A percentile compares a stretch with the other conserved stretches of the same genome.
Conservation (phyloP, 23 red algal genomes). For the Gracilaria domingensis region DNA sequence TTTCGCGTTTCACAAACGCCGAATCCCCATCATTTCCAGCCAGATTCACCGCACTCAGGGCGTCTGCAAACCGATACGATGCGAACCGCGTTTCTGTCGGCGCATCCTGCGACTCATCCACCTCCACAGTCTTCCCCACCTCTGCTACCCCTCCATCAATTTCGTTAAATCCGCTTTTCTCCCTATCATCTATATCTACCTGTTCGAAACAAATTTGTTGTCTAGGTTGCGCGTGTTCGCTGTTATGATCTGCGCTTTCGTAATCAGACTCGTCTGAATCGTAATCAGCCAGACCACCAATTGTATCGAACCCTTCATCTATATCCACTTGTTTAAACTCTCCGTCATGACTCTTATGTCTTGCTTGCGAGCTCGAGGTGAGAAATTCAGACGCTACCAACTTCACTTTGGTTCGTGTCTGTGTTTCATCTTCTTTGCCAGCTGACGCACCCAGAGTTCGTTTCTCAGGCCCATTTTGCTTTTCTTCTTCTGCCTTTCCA, state of each 20-base stretch:
- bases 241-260: background rate
- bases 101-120: no score
- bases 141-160: background rate
- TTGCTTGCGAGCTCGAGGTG: background rate
- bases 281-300: constrained; percentile 11
- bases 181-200: background rate
- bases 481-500: background rate
- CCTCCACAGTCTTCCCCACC: background rate
- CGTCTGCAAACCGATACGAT: constrained; percentile 27
- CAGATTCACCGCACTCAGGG: constrained; percentile 14
- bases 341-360: background rate
- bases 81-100: background rate
- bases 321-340: constrained; percentile 20
- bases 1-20: background rate
- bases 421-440: background rate
- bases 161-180: background rate
- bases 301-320: constrained; percentile 38
- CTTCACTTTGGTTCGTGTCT: background rate
- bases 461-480: background rate
- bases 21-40: constrained; percentile 18
- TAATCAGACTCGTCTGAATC: constrained; percentile 10
- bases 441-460: background rate
- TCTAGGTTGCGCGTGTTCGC: background rate
- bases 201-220: constrained; percentile 17
- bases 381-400: constrained; percentile 15